Base-by-base conservation (phyloP, 805 yeast genomes). In the Torulaspora gathmanii region DNA sequence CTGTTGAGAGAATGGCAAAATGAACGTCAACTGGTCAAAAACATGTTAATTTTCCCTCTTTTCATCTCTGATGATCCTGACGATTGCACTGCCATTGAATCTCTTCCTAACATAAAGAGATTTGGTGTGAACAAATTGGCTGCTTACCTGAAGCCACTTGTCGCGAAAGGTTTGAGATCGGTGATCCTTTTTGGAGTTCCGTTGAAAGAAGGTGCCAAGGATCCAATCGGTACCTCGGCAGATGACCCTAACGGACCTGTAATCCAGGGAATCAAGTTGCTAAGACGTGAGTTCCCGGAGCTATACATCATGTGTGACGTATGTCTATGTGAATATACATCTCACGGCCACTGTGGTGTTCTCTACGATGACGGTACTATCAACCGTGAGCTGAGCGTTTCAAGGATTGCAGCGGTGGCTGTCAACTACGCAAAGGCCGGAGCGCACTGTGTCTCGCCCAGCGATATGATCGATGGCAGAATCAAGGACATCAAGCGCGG, bases 201-300 rank as follows among this genome's bases (percentile, higher is more conserved):
- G 13, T 63, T 86, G 55, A 79, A 79, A 45, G 81, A 75, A 1
- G 88, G 84, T 6, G 77, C 69, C 39, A 93, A 93, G 59, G 99
- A 93, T 64, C 72, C 77, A 5, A 72, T 71, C 27, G 99, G 96
- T 7, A 78, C 95, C 1, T 78, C 88, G 37, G 99, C 99, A 1
- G 98, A 93, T 65, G 96, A 89, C 65, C 96, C 96, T 30, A 77
- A 86, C 27, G 97, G 98, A 0, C 98, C 99, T 1, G 98, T 93
- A 2, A 90, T 93, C 53, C 74, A 66, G 50, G 85, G 91, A 16
- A 82, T 86, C 56, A 83, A 80, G 60, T 72, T 77, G 1, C 73
- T 93, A 44, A 75, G 75, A 49, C 51, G 66, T 35, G 68, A 76
- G 12, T 90, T 86, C 70, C 98, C 99, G 4, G 83, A 79, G 22